Evolutionary conservation across 345 rosid genomes (phyloP).

Genomic region (Aquilaria yunnanensis): DNA sequence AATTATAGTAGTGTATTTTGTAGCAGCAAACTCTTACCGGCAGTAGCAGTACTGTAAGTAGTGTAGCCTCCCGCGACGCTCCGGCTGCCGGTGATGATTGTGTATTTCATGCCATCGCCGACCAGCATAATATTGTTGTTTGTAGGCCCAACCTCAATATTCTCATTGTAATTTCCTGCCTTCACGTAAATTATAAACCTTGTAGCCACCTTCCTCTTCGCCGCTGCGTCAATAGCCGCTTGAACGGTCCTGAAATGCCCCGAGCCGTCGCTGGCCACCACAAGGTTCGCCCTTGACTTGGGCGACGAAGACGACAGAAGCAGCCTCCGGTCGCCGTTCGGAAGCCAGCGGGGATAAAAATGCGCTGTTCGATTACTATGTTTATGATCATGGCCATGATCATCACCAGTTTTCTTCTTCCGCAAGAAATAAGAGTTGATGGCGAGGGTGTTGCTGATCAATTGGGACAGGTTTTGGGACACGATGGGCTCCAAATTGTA

Average conservation of each 20-base stretch:
- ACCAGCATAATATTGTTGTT: slow-evolving; percentile 61
- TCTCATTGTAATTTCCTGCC: slow-evolving; percentile 71
- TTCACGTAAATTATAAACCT: slow-evolving; percentile 68
- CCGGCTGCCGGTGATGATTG: slow-evolving; percentile 55
- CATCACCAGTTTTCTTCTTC: not conserved
- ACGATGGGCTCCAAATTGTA: slow-evolving; percentile 37
- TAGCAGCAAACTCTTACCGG: slow-evolving; percentile 33
- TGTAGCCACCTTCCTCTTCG: slow-evolving; percentile 37
- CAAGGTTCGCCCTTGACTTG: slow-evolving; percentile 29
- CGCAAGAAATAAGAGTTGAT: slow-evolving; percentile 39
- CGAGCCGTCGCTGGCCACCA: slow-evolving; percentile 63
- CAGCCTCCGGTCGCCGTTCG: slow-evolving; percentile 27
- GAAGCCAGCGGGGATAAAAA: slow-evolving; percentile 43
- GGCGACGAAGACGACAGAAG: slow-evolving; percentile 25
- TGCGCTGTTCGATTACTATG: slow-evolving; percentile 8
- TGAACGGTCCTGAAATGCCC: slow-evolving; percentile 49
- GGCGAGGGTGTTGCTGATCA: slow-evolving; percentile 62
- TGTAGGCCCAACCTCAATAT: slow-evolving; percentile 47
- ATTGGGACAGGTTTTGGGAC: slow-evolving; percentile 39
- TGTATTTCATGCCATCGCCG: slow-evolving; percentile 64
- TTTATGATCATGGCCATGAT: too few species aligned
- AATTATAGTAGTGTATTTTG: not conserved
- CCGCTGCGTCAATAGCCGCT: slow-evolving; percentile 58
- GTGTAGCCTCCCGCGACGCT: slow-evolving; percentile 77
- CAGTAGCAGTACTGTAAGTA: slow-evolving; percentile 87